A percentile compares a stretch with the other conserved stretches of the same genome.
phyloP scores from a whole-genome alignment of 2,329 filamentous ascomycete genomes.

The Massarina eburnea region DNA sequence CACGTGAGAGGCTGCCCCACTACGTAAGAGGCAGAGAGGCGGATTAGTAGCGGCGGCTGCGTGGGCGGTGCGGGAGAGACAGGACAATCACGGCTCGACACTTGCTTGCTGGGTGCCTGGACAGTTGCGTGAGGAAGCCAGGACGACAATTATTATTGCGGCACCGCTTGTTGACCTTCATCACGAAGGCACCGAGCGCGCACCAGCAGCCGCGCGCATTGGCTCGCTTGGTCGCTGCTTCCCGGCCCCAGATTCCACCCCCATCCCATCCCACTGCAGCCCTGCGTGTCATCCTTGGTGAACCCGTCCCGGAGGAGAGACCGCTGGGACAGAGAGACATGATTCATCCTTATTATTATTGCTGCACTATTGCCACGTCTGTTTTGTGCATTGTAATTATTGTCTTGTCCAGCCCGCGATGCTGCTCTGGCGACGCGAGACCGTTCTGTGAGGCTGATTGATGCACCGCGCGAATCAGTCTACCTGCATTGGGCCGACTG shows the following conservation, averaged over 20 bases:
- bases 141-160: not conserved
- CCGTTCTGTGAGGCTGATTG: too few species aligned
- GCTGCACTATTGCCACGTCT: too few species aligned
- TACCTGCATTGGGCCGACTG: too few species aligned
- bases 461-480: too few species aligned
- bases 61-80: not conserved
- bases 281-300: not conserved
- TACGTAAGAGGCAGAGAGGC: slow-evolving; percentile 4
- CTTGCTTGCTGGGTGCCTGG: not conserved
- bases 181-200: not conserved
- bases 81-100: not conserved
- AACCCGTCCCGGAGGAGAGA: too few species aligned
- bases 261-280: not conserved
- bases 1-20: slow-evolving; percentile 44
- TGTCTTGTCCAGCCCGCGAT: too few species aligned
- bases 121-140: not conserved
- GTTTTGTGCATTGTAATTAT: too few species aligned
- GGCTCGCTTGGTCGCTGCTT: slow-evolving; percentile 15
- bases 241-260: slow-evolving; percentile 11
- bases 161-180: not conserved
- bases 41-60: not conserved
- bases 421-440: too few species aligned
- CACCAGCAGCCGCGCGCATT: slow-evolving; percentile 9
- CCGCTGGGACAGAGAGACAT: too few species aligned
- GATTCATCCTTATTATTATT: too few species aligned